Conservation (phyloP, 257 asterid genomes). For the Fraxinus americana region DNA sequence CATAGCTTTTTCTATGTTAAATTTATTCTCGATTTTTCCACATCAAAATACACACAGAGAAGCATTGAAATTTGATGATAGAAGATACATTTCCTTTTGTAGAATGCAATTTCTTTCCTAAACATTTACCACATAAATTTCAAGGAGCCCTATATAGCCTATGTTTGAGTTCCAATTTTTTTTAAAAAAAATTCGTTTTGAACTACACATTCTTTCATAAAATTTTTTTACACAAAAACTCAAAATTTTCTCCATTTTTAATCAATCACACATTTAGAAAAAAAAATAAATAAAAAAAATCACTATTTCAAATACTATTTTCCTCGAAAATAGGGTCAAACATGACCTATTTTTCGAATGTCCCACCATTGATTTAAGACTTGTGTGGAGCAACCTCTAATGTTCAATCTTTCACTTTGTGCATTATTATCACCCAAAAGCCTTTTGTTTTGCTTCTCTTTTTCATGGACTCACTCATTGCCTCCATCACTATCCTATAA, state of each 20-base stretch:
- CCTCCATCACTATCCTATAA: constrained; percentile 30
- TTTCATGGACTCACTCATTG: constrained; percentile 24
- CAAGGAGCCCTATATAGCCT: too few relatives aligned
- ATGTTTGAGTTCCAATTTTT: too few relatives aligned
- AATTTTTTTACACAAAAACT: too few relatives aligned
- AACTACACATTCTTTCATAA: too few relatives aligned
- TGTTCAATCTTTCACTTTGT: neutral
- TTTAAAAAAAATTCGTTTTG: too few relatives aligned
- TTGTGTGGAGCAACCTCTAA: constrained; percentile 11
- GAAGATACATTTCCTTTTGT: constrained; percentile 29
- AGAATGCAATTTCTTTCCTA: constrained; percentile 31
- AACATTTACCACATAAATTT: constrained; percentile 24
- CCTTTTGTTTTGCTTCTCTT: constrained; percentile 12
- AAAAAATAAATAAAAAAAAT: too few relatives aligned
- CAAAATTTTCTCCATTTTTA: too few relatives aligned
- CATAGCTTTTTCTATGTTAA: neutral
- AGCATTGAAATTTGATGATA: constrained; percentile 19
- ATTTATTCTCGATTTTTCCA: neutral
- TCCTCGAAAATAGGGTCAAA: too few relatives aligned
- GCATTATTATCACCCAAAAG: neutral
- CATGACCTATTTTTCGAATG: too few relatives aligned
- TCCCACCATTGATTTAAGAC: neutral
- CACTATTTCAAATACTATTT: too few relatives aligned
- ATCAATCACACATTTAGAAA: too few relatives aligned
- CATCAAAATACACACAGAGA: neutral